Base-by-base conservation (phyloP, 768 basidiomycete genomes). In the Cyclocybe aegerita region DNA sequence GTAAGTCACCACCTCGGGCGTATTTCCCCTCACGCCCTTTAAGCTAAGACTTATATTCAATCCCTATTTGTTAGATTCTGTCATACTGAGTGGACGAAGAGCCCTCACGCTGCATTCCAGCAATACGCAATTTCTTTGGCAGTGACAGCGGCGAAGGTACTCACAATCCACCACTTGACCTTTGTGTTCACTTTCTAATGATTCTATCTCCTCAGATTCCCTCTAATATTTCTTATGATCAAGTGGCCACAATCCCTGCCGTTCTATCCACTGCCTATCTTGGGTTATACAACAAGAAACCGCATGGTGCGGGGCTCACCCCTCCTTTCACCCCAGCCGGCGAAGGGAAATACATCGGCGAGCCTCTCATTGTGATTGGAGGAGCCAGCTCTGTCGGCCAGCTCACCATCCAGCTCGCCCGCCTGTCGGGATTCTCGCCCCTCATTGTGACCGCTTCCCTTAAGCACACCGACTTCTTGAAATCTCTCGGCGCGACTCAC, bases 341-440 rank as follows among this genome's bases (percentile, higher is more conserved):
- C 12, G 67, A 63, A 14, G 72, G 69, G 39, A 75, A 71, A 39
- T 78, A 78, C 55, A 63, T 63, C 37, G 75, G 69, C 4, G 69
- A 70, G 46, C 71, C 78, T 2, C 69, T 80, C 34, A 48, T 82
- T 29, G 68, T 81, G 48, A 59, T 77, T n/a, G 79, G 79, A 17
- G 79, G 79, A 4, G 58, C 70, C n/a, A 71, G 73, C 37, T 78
- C 76, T 33, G 74, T 78, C 3, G 79, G 79, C 36, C 76, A 79
- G 67, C 73, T 65, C 33, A 74, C 72, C 32, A 61, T 74, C 11
- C 41, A 74, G 47, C 62, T 76, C 8, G 73, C 74, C 16, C 65
- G 60, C 42, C 46, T 70, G 15, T 71, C 73, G 1, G 75, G 74
- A 1, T 75, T 76, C 57, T 61, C 62, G 17, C 73, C 72, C 9